Percentiles rank a stretch among this genome's conserved stretches.
Evolutionary conservation across 2,329 filamentous ascomycete species (phyloP).

Genomic region (Septoria petroselini): DNA sequence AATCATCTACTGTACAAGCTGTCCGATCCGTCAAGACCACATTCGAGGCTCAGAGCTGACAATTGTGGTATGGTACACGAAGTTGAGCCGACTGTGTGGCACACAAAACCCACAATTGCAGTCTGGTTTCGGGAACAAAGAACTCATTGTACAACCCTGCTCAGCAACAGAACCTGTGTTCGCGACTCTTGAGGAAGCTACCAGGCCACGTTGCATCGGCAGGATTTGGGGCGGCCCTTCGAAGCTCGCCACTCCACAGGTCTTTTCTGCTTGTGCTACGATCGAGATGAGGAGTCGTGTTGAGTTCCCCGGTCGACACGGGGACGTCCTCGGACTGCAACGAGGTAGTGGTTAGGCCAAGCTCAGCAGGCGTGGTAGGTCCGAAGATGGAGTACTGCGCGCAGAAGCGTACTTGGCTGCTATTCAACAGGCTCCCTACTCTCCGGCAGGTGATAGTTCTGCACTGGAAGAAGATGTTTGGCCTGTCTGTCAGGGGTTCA

Average conservation of each 20-base stretch:
- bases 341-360: too few relatives aligned
- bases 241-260: neutral
- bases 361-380: too few relatives aligned
- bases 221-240: neutral
- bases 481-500: too few relatives aligned
- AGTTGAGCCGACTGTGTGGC: constrained; percentile 1
- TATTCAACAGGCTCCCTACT: too few relatives aligned
- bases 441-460: too few relatives aligned
- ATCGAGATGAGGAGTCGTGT: neutral
- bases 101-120: neutral
- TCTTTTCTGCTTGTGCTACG: neutral
- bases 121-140: neutral
- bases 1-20: too few relatives aligned
- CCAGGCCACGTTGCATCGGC: neutral
- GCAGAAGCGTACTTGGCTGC: too few relatives aligned
- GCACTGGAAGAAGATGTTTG: too few relatives aligned
- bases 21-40: too few relatives aligned
- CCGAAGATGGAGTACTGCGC: too few relatives aligned
- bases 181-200: neutral
- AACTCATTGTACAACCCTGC: constrained; percentile 1
- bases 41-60: too few relatives aligned
- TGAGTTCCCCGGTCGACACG: constrained; percentile 3
- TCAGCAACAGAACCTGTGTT: neutral
- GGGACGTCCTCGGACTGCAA: too few relatives aligned
- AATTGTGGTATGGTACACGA: neutral